Conservation (phyloP, 495 filamentous ascomycete species). For the Xylaria venustula region DNA sequence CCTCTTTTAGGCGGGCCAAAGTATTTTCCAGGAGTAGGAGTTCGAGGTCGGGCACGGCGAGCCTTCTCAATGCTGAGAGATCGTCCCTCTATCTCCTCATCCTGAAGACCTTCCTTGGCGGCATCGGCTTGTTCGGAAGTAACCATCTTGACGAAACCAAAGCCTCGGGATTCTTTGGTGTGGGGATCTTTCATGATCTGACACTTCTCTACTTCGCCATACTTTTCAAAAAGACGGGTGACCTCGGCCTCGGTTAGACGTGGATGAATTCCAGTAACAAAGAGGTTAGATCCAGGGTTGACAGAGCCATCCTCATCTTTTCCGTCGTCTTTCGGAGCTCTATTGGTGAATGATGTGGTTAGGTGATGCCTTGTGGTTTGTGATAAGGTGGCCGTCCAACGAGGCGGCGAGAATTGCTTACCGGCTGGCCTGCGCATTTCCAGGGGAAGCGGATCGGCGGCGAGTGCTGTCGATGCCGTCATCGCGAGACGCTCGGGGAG, state of each 20-base stretch:
- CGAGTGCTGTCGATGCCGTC: conserved; percentile 64
- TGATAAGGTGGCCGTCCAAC: not conserved
- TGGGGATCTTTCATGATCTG: conserved; percentile 99
- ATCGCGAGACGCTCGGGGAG: conserved; percentile 68
- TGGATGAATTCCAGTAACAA: conserved; percentile 97
- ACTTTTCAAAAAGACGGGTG: conserved; percentile 94
- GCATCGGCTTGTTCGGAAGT: conserved; percentile 91
- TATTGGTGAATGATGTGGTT: conserved; percentile 21
- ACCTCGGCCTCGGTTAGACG: conserved; percentile 89
- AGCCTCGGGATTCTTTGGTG: conserved; percentile 96
- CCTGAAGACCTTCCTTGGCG: conserved; percentile 93
- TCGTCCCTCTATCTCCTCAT: conserved; percentile 91
- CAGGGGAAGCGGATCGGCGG: conserved; percentile 75
- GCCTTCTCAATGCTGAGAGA: conserved; percentile 99
- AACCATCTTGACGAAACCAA: conserved; percentile 99
- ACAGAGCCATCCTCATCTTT: conserved; percentile 71
- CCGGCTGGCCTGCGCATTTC: conserved; percentile 66
- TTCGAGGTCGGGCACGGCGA: conserved; percentile 87
- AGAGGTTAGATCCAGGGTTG: conserved; percentile 96
- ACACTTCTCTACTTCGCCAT: conserved; percentile 96
- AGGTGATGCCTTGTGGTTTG: not conserved
- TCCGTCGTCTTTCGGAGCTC: conserved; percentile 52
- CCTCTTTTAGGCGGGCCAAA: conserved; percentile 98
- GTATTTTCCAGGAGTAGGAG: conserved; percentile 97
- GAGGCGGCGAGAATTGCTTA: conserved; percentile 45